These are phyloP conservation scores for Yamadazyma jaroonii DNA, from an alignment of 1,139 yeast species.

Conservation along the genomic window DNA sequence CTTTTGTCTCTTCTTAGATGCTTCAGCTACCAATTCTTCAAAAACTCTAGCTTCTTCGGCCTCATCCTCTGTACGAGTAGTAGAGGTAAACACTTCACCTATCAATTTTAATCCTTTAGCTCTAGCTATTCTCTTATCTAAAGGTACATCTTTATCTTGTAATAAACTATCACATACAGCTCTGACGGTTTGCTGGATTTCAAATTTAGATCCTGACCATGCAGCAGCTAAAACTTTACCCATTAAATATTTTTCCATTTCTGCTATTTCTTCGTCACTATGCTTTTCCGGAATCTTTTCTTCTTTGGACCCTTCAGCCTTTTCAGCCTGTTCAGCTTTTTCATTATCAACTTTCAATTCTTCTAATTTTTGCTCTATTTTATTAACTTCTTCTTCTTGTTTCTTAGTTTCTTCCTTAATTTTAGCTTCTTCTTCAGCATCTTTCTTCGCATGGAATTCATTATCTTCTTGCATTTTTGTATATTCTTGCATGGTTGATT, in stretches of 20 bases:
- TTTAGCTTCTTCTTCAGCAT: conserved; percentile 31
- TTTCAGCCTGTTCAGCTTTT: conserved; percentile 3
- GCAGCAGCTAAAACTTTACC: conserved; percentile 94
- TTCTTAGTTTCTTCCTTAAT: conserved; percentile 20
- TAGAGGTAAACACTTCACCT: conserved; percentile 68
- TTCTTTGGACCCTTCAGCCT: conserved; percentile 10
- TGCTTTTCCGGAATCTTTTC: conserved; percentile 48
- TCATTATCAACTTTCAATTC: conserved; percentile 8
- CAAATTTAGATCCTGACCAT: conserved; percentile 92
- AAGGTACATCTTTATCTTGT: conserved; percentile 57
- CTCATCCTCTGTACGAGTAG: conserved; percentile 76
- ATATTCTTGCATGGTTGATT: conserved; percentile 80
- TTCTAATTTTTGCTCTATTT: conserved; percentile 10
- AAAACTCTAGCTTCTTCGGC: conserved; percentile 89
- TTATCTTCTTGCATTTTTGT: conserved; percentile 65
- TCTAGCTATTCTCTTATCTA: conserved; percentile 60
- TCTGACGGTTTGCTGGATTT: conserved; percentile 82
- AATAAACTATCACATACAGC: conserved; percentile 82
- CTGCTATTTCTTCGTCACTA: conserved; percentile 78
- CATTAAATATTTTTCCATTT: conserved; percentile 79
- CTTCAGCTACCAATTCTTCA: conserved; percentile 90
- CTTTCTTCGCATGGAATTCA: conserved; percentile 45
- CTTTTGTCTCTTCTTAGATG: conserved; percentile 74
- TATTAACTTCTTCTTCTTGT: conserved; percentile 19
- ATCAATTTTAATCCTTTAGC: conserved; percentile 76